Evolutionary conservation across 108 stramenopile genomes (phyloP).

Genomic region (Schizochytrium sp.): DNA sequence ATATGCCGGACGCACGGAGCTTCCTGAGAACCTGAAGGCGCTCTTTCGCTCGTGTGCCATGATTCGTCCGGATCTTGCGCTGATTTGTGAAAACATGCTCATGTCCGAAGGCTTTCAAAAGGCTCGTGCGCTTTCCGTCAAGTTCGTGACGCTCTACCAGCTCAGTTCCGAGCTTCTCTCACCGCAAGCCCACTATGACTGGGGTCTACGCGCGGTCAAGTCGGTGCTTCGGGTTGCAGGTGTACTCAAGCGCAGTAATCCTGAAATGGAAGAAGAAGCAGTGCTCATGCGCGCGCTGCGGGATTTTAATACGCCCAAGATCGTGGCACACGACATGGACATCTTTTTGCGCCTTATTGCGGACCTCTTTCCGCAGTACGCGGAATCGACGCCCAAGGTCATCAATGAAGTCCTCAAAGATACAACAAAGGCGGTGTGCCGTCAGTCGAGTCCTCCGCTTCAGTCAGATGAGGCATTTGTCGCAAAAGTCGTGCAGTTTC

Average conservation of each 20-base stretch:
- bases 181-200: constrained; percentile 76
- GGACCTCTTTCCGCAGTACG: constrained; percentile 58
- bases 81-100: constrained; percentile 84
- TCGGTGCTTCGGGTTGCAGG: constrained; percentile 80
- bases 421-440: constrained; percentile 39
- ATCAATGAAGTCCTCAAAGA: constrained; percentile 63
- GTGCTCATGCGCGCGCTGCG: constrained; percentile 80
- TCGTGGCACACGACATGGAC: constrained; percentile 70
- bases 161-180: constrained; percentile 69
- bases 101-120: constrained; percentile 84
- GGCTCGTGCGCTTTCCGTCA: constrained; percentile 70
- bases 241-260: constrained; percentile 74
- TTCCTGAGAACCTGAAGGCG: constrained; percentile 80
- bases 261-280: constrained; percentile 67
- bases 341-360: constrained; percentile 76
- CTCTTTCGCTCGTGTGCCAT: constrained; percentile 82
- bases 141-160: constrained; percentile 79
- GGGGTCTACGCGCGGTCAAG: constrained; percentile 81
- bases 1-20: constrained; percentile 76
- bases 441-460: constrained; percentile 4
- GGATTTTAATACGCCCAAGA: constrained; percentile 85
- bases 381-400: constrained; percentile 62
- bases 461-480: constrained; percentile 63
- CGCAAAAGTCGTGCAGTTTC: constrained; percentile 64
- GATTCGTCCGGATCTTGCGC: constrained; percentile 80